Base-by-base conservation (phyloP, 1,139 yeast genomes). In the Candida neerlandica region DNA sequence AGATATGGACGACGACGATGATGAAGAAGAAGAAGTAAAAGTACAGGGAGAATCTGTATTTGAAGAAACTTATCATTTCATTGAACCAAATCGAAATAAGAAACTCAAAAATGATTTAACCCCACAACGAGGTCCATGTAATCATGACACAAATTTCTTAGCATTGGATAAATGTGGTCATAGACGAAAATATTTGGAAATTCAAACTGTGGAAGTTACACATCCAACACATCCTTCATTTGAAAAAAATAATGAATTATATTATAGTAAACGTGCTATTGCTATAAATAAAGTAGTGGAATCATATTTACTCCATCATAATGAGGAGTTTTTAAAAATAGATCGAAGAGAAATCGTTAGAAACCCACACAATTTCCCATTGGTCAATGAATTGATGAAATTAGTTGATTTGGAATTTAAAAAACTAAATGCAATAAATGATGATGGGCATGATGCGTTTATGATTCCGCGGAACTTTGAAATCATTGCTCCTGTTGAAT, bases 91-190 rank as follows among this genome's bases (percentile, higher is more conserved):
- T 6, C 4, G 26, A 10, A 14, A 26, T 23, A 41, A 49, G 21
- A 43, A 38, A 30, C 33, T 30, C 10, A 45, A 40, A 33, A 11
- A 15, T 14, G 41, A 43, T 15, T 26, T 46, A 7, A 39, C 40
- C 9, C 44, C 37, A 23, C 21, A 16, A 42, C 27, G 45, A 19
- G 52, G 40, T 3, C 4, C 18, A 10, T 44, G 41, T 12, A 14
- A 42, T 14, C 51, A 41, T 29, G 50, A 35, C n/a, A 87, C 96
- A 0, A 57, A 69, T 1, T 92, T 94, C 60, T 65, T 89, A 26
- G 96, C 98, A 0, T 73, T 94, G 18, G 98, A 92, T 64, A 94
- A 94, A 62, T 89, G 96, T 58, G 68, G 86, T 1, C 89, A 89
- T 0, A 67, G 73, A 14, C 71, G 95, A 14, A 61, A 71, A 30